Base-by-base conservation (phyloP, 225 moss, liverwort and hornwort species). In the Anthoceros angustus region DNA sequence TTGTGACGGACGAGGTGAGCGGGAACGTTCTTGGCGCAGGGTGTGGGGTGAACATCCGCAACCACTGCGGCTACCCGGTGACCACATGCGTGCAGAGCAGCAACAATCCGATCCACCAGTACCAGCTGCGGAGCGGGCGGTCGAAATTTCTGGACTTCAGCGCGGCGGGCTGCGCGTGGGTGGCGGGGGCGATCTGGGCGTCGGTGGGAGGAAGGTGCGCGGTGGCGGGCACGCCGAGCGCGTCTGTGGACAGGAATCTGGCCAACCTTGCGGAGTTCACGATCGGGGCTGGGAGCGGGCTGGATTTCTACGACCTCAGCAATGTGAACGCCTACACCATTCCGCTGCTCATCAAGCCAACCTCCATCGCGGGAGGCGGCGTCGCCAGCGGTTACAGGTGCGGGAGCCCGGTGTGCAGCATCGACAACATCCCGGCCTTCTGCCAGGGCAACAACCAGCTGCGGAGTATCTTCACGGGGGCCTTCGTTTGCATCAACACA, bases 251-350 rank as follows among this genome's bases (percentile, higher is more conserved):
- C 14, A 62, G 49, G 39, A 68, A 73, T 25, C 42, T 73, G 42
- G 68, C 68, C 39, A 55, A 73, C 73, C 43, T 73, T 16, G 73
- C 68, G 0, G 73, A 68, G 49, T 68, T 73, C 39, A 73, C 62
- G 5, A 73, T 73, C 40, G 73, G 73, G 50, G 63, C 43, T 32
- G 25, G 60, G 12, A 43, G 62, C 15, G 40, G 49, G n/a, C 12
- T 0, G 26, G 73, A 73, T 41, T 42, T 26, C 48, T 73, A 64
- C 39, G 73, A 73, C 49, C 10, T 73, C 8, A 73, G 73, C 73
- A 68, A 50, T 12, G 68, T 73, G 68, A 68, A 73, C 43, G 72
- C 72, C 39, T 73, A 73, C 72, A 73, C 68, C 68, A 73, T 73
- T 10, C 63, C 63, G 24, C 23, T 73, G 68, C 32, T 60, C 42